A percentile compares a stretch with the other conserved stretches of the same genome.
Conservation (phyloP, 257 asterid species). For the Solanum commersonii region DNA sequence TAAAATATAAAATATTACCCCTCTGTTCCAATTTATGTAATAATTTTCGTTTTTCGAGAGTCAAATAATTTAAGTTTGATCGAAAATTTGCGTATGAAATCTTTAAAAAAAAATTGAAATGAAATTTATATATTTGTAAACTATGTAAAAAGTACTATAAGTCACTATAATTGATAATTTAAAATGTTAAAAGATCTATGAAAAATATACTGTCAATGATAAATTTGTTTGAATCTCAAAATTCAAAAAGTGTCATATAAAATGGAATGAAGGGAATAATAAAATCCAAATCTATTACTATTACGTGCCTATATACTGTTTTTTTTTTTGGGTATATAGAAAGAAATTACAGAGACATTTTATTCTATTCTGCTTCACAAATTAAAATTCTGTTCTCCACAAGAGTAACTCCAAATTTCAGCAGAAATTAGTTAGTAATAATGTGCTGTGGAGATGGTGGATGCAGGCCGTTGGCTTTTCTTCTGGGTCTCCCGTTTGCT, state of each 20-base stretch:
- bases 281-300: neutral
- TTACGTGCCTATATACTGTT: neutral
- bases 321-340: neutral
- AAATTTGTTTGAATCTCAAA: no score
- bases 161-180: no score
- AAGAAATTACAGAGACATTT: neutral
- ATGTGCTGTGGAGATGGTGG: slow-evolving; percentile 35
- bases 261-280: neutral
- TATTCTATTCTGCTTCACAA: neutral
- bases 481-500: slow-evolving; percentile 53
- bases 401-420: neutral
- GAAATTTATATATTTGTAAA: no score
- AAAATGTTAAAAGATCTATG: no score
- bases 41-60: accelerated
- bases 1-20: neutral
- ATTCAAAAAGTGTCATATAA: accelerated
- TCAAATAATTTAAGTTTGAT: no score
- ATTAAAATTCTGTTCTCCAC: neutral
- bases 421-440: neutral
- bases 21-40: no score
- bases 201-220: no score
- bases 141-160: no score
- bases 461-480: slow-evolving; percentile 58
- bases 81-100: accelerated
- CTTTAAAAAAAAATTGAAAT: no score